A percentile compares a stretch with the other conserved stretches of the same genome.
Evolutionary conservation across 2,329 filamentous ascomycete species (phyloP).

Genomic region (Lachnellula hyalina): DNA sequence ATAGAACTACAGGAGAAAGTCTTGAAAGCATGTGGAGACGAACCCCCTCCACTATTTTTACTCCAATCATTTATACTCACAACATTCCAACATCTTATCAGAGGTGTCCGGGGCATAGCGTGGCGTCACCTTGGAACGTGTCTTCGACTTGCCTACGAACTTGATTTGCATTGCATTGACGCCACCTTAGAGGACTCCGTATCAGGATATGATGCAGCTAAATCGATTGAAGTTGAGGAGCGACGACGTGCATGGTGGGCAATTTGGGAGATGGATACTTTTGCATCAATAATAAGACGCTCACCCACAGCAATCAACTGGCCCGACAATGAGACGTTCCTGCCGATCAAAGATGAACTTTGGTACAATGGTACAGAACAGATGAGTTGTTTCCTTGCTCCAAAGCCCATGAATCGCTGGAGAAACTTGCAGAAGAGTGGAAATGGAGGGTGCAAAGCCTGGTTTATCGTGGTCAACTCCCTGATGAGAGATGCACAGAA

Average conservation of each 20-base stretch:
- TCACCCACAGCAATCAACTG: conserved; percentile 34
- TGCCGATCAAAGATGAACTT: conserved; percentile 32
- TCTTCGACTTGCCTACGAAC: conserved; percentile 19
- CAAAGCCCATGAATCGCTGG: conserved; percentile 29
- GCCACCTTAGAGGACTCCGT: neutral
- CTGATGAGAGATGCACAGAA: conserved; percentile 35
- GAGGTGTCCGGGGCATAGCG: conserved; percentile 32
- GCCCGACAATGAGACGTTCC: conserved; percentile 31
- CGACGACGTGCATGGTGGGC: conserved; percentile 36
- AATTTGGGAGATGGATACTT: conserved; percentile 40
- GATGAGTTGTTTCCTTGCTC: conserved; percentile 29
- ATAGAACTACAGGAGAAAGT: conserved; percentile 20
- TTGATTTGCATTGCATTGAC: conserved; percentile 13
- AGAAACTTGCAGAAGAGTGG: conserved; percentile 27
- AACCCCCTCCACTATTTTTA: conserved; percentile 30
- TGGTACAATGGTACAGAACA: conserved; percentile 30
- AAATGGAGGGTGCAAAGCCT: conserved; percentile 33
- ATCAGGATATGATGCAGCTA: neutral
- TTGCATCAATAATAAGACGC: conserved; percentile 35
- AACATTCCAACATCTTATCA: conserved; percentile 32
- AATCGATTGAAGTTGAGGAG: conserved; percentile 23
- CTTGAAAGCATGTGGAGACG: conserved; percentile 29
- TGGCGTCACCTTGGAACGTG: conserved; percentile 32
- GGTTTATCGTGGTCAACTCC: conserved; percentile 37
- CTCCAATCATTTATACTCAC: conserved; percentile 33